A percentile compares a stretch with the other conserved stretches of the same genome.
phyloP scores from a whole-genome alignment of 2,329 filamentous ascomycete species.

The Pseudogymnoascus pannorum region DNA sequence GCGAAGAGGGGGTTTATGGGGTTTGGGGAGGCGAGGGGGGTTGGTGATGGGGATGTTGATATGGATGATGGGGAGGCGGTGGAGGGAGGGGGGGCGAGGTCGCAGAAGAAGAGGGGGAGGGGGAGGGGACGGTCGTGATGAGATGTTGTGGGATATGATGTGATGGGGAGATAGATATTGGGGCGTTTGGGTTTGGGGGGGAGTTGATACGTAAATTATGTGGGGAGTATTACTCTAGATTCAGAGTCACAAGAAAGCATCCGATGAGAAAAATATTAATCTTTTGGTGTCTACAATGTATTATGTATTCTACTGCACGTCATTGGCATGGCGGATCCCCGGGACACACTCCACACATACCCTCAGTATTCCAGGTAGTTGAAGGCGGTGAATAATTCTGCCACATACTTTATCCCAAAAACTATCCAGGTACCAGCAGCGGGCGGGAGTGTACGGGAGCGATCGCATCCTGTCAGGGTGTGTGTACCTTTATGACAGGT shows the following conservation, averaged over 20 bases:
- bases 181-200: background rate
- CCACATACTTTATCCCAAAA: background rate
- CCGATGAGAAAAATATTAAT: background rate
- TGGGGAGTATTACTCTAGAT: background rate
- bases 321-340: background rate
- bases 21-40: slow-evolving; percentile 15
- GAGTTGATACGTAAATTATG: background rate
- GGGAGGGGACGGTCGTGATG: background rate
- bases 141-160: no score
- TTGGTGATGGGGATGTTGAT: slow-evolving; percentile 50
- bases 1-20: slow-evolving; percentile 36
- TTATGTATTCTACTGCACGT: background rate
- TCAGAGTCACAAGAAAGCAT: background rate
- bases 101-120: slow-evolving; percentile 44
- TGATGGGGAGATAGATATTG: background rate
- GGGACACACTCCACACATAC: background rate
- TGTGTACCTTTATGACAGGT: background rate
- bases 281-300: no score
- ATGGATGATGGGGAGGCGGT: slow-evolving; percentile 44
- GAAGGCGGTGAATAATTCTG: background rate
- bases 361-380: background rate
- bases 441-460: background rate
- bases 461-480: background rate
- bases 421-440: background rate
- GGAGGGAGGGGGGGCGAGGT: slow-evolving; percentile 44